Evolutionary conservation across 2,329 filamentous ascomycete species (phyloP).

Genomic region (Diaporthe sp.): DNA sequence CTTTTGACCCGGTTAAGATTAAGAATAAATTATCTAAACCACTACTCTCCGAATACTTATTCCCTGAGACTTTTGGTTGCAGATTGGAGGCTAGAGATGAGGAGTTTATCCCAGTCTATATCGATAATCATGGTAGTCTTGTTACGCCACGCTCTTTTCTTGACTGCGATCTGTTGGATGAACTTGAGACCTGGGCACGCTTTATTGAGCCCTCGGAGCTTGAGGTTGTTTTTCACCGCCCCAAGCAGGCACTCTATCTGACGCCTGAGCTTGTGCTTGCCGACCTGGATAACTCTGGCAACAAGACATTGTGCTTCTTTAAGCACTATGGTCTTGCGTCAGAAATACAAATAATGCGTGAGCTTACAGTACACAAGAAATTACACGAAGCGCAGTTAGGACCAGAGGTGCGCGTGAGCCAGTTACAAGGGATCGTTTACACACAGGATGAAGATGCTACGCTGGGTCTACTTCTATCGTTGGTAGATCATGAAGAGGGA

Average conservation of each 20-base stretch:
- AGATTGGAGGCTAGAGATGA: not conserved
- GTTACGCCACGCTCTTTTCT: not conserved
- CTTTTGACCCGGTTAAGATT: not conserved
- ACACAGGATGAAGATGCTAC: not conserved
- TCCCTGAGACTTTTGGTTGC: not conserved
- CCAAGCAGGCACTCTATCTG: not conserved
- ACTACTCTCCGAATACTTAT: not conserved
- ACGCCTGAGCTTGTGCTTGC: conserved; percentile 1
- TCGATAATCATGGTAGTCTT: not conserved
- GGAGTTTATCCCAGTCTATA: not conserved
- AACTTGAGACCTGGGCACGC: not conserved
- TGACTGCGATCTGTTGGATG: not conserved
- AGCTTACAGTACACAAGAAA: not conserved
- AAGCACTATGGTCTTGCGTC: not conserved
- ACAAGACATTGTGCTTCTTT: conserved; percentile 7
- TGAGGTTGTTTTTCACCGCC: not conserved
- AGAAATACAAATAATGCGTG: not conserved
- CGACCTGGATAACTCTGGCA: not conserved
- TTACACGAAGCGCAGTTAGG: not conserved
- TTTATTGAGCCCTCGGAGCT: not conserved
- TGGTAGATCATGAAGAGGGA: conserved; percentile 15
- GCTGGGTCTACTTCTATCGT: not conserved
- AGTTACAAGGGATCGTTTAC: not conserved
- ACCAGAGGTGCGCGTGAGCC: conserved; percentile 5
- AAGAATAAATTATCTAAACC: not conserved